Base-by-base conservation (phyloP, 768 basidiomycete genomes). In the Leccinum subtestaceum region DNA sequence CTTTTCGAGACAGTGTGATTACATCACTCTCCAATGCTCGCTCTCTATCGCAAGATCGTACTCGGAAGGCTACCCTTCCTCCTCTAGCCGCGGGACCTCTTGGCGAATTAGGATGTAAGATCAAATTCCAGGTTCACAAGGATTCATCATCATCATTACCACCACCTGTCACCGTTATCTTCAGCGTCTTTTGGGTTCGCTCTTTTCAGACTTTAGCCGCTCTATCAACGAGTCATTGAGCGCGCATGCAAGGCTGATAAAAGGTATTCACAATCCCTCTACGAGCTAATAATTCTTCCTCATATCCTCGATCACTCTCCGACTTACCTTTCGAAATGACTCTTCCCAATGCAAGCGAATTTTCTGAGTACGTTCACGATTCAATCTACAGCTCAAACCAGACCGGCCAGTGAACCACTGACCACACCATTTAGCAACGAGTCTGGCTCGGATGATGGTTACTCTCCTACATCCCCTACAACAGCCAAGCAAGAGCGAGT, bases 201-300 rank as follows among this genome's bases (percentile, higher is more conserved):
- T 27, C 48, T 19, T 21, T 60, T 52, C 63, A 53, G 46, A 43
- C 29, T 45, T 50, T 56, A 58, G 56, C 45, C 57, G 61, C 52
- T 11, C 25, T 32, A 56, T 62, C 54, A 53, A 57, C 34, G 7
- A 25, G 19, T 29, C n/a, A 11, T 40, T 48, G 15, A 21, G 3
- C 23, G 6, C 17, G n/a, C 17, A 23, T 29, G 59, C 64, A 64
- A n/a, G 31, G 58, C 57, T 64, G 19, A 59, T 68, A 70, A 60
- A 62, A 43, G 53, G 3, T 34, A 15, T 67, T 34, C 40, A 48
- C 58, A 23, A 34, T 1, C 5, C 21, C 9, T 46, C 1, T 11
- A 15, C 7, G 4, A 32, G 11, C 32, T 4, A 5, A 8, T 25
- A 5, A 8, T 25, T 38, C 23, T 5, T 9, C 53, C 21, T 8